Base-by-base conservation (phyloP, 352 stramenopile species). In the Globisporangium carolinianum region DNA sequence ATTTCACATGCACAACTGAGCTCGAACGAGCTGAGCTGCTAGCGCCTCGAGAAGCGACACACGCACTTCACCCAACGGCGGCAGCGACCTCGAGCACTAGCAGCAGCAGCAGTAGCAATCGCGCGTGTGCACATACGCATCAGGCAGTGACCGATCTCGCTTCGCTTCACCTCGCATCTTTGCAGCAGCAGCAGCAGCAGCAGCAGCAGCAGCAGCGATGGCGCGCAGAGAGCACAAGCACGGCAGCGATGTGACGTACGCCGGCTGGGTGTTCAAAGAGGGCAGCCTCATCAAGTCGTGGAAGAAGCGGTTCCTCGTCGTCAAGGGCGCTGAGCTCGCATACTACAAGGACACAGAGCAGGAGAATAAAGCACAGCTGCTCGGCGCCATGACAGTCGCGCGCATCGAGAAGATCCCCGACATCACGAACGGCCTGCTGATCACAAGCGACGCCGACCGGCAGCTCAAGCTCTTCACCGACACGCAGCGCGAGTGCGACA, bases 231-330 rank as follows among this genome's bases (percentile, higher is more conserved):
- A 35, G 11, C 42, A 50, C 41, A n/a, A 57, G 47, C 39, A 48
- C 9, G 63, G 76, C 58, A 72, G 76, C 54, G 60, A 64, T 1
- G 81, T 88, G 62, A 88, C 81, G 60, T 89, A 85, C 61, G 76
- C 79, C 38, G 82, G 79, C 41, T 90, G 79, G 79, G 73, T 84
- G 38, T 89, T 86, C 65, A 90, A 92, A 62, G 76, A 89, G 61
- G 82, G 82, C 47, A 88, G 76, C 53, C 72, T 92, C 46, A 70
- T 89, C 50, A 85, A 86, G 61, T 89, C 73, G 41, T 93, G 83
- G 83, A 91, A 90, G 68, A 91, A 93, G 65, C 80, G 83, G 11
- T 90, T 91, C 62, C 69, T 93, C 2, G 80, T 93, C 18, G 83
- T 83, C 62, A 88, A 93, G 58, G 69, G 76, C 35, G 69, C 67